Base-by-base conservation (phyloP, 2,329 filamentous ascomycete genomes). In the Ophiostoma triangulosporum region DNA sequence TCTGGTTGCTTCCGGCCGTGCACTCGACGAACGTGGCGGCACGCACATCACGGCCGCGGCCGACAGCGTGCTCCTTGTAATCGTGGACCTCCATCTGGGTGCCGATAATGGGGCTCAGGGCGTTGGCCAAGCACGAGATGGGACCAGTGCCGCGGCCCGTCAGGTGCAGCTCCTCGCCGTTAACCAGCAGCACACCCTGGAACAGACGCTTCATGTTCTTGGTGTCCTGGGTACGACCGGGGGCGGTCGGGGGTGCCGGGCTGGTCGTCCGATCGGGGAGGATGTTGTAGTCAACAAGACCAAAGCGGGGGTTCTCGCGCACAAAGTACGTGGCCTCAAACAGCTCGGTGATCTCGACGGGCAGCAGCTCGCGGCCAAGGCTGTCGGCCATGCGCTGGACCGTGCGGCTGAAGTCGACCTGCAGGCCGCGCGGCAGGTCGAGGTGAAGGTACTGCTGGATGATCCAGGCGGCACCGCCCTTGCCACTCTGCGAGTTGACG, bases 11-110 rank as follows among this genome's bases (percentile, higher is more conserved):
- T 20, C 77, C 70, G 22, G 82, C 76, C 27, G 78, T 89, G 69
- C 89, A 95, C 68, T 96, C 87, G 59, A 97, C 95, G 65, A 94
- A 97, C 2, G 90, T 88, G 2, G 89, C 91, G n/a, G 91, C 91
- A 73, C 94, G 94, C 60, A 91, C 88, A 57, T 88, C 80, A 54
- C 81, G 79, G 57, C 87, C 88, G 51, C 76, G 74, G 59, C 88
- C 88, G 61, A 97, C 89, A 27, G 90, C 85, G 69, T 97, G 91
- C 69, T 97, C 93, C 73, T 94, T 95, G 74, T 97, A 97, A 67
- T 96, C 88, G 46, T 83, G 80, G 51, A 97, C 88, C 64, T 97
- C 91, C 24, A 97, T 74, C 63, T 94, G 84, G 58, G 97, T 84
- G 55, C 88, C 87, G 38, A 59, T 52, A 32, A 97, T 70, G 15